phyloP scores from a whole-genome alignment of 805 yeast genomes.

The Teunomyces lycoperdinae region DNA sequence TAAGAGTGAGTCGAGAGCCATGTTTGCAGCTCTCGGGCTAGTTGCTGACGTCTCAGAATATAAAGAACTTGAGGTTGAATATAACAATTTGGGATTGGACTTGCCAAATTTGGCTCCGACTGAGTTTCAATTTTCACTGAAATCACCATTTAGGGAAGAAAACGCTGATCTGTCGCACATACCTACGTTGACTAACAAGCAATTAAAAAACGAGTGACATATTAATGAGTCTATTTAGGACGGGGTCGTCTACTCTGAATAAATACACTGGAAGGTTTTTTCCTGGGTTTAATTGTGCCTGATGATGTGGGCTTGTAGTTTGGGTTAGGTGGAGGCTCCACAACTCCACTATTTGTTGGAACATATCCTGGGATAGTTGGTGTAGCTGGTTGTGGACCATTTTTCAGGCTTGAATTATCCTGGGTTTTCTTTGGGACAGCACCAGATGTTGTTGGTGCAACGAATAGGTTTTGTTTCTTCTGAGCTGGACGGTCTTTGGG shows the following conservation, averaged over 20 bases:
- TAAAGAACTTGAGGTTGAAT: neutral
- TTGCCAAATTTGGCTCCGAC: neutral
- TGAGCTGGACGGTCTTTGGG: neutral
- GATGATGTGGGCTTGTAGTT: conserved; percentile 5
- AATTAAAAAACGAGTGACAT: conserved; percentile 2
- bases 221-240: conserved; percentile 5
- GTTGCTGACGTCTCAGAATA: neutral
- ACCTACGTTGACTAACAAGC: neutral
- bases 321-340: neutral
- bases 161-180: neutral
- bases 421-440: neutral
- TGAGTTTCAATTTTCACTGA: neutral
- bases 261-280: conserved; percentile 12
- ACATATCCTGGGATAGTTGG: neutral
- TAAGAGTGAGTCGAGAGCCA: conserved; percentile 22
- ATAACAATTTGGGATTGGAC: neutral
- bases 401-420: neutral
- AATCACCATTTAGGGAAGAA: neutral
- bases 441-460: neutral
- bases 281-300: conserved; percentile 5
- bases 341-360: neutral
- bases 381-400: no score
- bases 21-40: conserved; percentile 10
- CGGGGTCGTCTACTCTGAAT: conserved; percentile 11
- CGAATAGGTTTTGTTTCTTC: neutral